Base-by-base conservation (phyloP, 257 asterid species). In the Penstemon barbatus region DNA sequence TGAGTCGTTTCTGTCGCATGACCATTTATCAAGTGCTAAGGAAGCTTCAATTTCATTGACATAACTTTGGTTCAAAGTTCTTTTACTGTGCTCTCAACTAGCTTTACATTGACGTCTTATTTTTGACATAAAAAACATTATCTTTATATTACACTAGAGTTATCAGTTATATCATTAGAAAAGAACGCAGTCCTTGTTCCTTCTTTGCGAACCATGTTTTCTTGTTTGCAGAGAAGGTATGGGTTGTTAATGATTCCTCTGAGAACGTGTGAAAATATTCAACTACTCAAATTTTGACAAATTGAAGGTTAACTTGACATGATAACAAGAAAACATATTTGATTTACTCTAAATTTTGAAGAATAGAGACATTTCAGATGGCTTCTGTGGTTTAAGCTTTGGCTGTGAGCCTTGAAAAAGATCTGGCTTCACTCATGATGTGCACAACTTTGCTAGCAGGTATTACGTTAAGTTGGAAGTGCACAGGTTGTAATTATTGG, bases 101-200 rank as follows among this genome's bases (percentile, higher is more conserved):
- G 55, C 38, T 51, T 70, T 4, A 61, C 67, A 48, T 40, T 69
- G 66, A 58, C 48, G 42, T 39, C 50, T 69, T 49, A 13, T 25
- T 13, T 58, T 59, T 70, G 61, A 9, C 51, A 39, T 41, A 25
- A 49, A 48, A 48, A 36, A 59, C 15, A 9, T n/a, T 59, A 45
- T 46, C 51, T 58, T 7, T 38, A 12, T 59, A 39, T 18, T 42
- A 15, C 40, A 41, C 43, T 46, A 19, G 9, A 19, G 41, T 45
- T 45, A 41, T 61, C 1, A 3, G 38, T 8, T 13, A 13, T 61
- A 13, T 61, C 53, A 61, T 25, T 40, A 9, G 51, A n/a, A 59
- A 12, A 43, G 13, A 6, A 54, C 36, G 13, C 0, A 3, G 2
- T 43, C 9, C 19, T 62, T 19, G 49, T 48, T 39, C 10, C 41